Conservation (phyloP, 805 yeast genomes). For the Kodamaea laetipori region DNA sequence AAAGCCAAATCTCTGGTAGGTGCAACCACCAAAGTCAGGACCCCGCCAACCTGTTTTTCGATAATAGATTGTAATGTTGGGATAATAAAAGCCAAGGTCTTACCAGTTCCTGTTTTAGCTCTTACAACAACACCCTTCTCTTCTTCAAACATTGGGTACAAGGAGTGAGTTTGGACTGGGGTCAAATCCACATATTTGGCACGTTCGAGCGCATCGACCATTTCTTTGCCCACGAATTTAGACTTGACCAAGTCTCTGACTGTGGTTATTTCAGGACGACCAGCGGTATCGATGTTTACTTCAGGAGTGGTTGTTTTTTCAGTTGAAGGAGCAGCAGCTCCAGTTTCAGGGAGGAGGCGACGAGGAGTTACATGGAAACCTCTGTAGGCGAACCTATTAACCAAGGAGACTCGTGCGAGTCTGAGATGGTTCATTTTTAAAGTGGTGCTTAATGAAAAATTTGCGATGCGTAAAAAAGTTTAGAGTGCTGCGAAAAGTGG, state of each 20-base stretch:
- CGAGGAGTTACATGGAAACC: background rate
- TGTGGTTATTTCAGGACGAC: background rate
- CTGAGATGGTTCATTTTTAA: background rate
- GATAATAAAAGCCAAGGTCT: constrained; percentile 84
- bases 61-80: constrained; percentile 67
- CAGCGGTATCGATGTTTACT: background rate
- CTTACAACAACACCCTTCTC: constrained; percentile 75
- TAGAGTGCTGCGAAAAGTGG: too few relatives aligned
- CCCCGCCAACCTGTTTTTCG: constrained; percentile 22
- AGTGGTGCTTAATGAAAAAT: background rate
- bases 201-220: constrained; percentile 36
- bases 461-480: background rate
- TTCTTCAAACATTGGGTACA: constrained; percentile 55
- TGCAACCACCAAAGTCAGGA: constrained; percentile 63
- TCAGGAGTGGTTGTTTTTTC: background rate
- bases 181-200: constrained; percentile 59
- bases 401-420: constrained; percentile 1
- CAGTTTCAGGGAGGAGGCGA: background rate
- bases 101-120: constrained; percentile 96
- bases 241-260: constrained; percentile 8
- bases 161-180: constrained; percentile 66
- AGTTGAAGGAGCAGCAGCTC: constrained; percentile 1
- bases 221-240: constrained; percentile 9
- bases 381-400: background rate
- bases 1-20: constrained; percentile 92